Evolutionary conservation across 768 basidiomycete genomes (phyloP).

Genomic region (Pholiota molesta): DNA sequence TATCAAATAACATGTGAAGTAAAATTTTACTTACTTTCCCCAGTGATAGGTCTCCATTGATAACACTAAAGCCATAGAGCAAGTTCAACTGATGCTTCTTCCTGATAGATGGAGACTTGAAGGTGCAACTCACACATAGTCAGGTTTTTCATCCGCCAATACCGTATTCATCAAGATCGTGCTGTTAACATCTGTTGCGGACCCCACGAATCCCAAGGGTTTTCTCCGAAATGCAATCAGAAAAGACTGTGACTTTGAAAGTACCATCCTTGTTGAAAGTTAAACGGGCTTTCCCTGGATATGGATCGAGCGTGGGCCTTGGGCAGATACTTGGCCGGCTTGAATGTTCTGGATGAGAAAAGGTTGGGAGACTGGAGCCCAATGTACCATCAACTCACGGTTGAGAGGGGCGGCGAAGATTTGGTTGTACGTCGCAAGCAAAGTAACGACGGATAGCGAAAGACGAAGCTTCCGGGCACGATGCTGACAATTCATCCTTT

Average conservation of each 20-base stretch:
- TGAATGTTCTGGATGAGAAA: neutral
- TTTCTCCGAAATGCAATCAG: conserved; percentile 80
- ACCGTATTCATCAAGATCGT: conserved; percentile 58
- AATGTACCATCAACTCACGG: neutral
- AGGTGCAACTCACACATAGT: conserved; percentile 59
- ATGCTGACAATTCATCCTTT: neutral
- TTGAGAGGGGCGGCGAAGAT: neutral
- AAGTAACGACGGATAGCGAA: neutral
- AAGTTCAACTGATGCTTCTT: neutral
- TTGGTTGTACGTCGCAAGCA: neutral
- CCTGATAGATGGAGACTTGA: neutral
- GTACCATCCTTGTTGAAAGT: conserved; percentile 60
- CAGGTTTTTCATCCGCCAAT: conserved; percentile 60
- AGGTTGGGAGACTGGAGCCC: neutral
- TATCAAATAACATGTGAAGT: neutral
- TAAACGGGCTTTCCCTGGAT: conserved; percentile 46
- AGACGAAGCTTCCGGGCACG: neutral
- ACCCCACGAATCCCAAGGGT: conserved; percentile 71
- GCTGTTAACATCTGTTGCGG: conserved; percentile 70
- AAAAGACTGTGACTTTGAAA: conserved; percentile 76
- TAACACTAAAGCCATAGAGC: conserved; percentile 43
- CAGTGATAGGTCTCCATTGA: conserved; percentile 80
- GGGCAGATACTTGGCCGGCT: neutral
- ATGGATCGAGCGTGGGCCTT: conserved; percentile 31
- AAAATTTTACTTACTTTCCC: conserved; percentile 52